Conservation (phyloP, 768 basidiomycete species). For the Boletus fagicola region DNA sequence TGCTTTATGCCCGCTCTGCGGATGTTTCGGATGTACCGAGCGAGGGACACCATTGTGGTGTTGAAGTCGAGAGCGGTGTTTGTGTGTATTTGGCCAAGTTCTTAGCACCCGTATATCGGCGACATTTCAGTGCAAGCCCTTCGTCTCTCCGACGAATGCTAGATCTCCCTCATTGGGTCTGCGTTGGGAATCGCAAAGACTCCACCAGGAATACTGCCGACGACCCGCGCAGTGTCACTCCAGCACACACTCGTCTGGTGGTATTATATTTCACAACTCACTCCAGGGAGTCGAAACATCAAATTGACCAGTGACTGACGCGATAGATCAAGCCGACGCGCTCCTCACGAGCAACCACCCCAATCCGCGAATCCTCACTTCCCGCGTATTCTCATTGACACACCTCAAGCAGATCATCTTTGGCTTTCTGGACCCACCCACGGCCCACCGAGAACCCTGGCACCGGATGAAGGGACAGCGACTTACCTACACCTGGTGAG, state of each 20-base stretch:
- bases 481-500: not conserved
- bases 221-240: no score
- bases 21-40: constrained; percentile 73
- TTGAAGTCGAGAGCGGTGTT: constrained; percentile 14
- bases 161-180: not conserved
- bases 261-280: not conserved
- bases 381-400: not conserved
- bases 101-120: not conserved
- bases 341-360: not conserved
- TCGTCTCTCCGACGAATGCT: no score
- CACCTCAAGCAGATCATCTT: not conserved
- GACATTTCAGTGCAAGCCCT: not conserved
- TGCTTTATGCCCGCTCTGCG: constrained; percentile 74
- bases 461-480: not conserved
- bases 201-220: no score
- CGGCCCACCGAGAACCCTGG: not conserved
- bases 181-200: not conserved
- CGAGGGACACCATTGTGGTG: constrained; percentile 62
- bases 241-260: no score
- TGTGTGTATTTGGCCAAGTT: constrained; percentile 22
- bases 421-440: not conserved
- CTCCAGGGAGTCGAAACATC: not conserved
- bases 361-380: not conserved
- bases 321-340: not conserved
- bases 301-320: not conserved